Conservation (phyloP, 2,329 filamentous ascomycete species). For the Aspergillus fischeri region DNA sequence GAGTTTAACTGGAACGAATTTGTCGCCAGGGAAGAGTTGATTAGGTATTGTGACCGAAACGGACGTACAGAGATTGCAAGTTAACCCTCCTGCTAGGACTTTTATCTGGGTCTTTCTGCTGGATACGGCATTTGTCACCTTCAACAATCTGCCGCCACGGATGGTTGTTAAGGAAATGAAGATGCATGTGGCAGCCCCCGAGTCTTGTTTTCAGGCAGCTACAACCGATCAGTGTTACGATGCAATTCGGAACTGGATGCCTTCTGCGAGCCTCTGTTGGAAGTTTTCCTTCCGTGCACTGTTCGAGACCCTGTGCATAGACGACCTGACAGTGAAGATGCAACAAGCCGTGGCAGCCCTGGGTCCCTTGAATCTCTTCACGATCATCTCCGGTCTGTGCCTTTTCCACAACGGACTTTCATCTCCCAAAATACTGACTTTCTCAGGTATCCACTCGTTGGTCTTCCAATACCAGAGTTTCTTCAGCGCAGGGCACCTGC, state of each 20-base stretch:
- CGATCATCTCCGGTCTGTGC: constrained; percentile 20
- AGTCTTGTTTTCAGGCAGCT: constrained; percentile 36
- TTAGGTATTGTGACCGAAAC: constrained; percentile 16
- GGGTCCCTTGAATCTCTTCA: constrained; percentile 24
- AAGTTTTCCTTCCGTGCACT: constrained; percentile 15
- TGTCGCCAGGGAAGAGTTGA: constrained; percentile 32
- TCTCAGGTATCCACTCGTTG: constrained; percentile 19
- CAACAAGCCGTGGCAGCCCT: constrained; percentile 13
- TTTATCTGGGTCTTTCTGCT: constrained; percentile 37
- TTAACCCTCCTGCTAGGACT: constrained; percentile 2
- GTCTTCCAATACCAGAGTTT: constrained; percentile 38
- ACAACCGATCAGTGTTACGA: constrained; percentile 28
- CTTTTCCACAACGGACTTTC: background rate
- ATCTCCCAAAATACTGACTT: background rate
- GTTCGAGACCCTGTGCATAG: constrained; percentile 17
- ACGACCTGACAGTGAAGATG: constrained; percentile 6
- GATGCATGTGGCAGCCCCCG: constrained; percentile 32
- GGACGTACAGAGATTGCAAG: background rate
- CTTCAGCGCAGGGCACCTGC: constrained; percentile 23
- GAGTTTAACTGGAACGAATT: constrained; percentile 34
- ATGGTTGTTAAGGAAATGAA: constrained; percentile 40
- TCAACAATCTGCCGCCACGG: constrained; percentile 40
- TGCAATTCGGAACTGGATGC: constrained; percentile 13
- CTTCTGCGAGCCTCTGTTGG: constrained; percentile 15
- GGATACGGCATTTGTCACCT: constrained; percentile 40